Conservation (phyloP, 768 basidiomycete genomes). For the Suillus subaureus region DNA sequence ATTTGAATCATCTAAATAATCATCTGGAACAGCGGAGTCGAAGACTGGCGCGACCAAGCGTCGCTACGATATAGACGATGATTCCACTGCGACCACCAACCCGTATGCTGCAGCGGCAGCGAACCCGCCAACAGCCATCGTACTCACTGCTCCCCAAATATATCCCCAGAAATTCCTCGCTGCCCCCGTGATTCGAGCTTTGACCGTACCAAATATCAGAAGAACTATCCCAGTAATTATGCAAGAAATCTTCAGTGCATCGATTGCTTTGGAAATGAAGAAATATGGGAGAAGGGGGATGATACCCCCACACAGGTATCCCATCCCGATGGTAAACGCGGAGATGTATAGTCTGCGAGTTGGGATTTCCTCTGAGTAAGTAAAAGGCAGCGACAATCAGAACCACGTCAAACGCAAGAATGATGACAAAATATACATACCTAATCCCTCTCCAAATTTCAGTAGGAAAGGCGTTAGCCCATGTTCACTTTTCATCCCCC, state of each 20-base stretch:
- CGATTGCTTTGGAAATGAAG: constrained; percentile 72
- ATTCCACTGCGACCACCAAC: constrained; percentile 55
- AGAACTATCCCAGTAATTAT: constrained; percentile 84
- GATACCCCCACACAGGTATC: constrained; percentile 90
- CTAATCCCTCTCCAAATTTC: constrained; percentile 93
- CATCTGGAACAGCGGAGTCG: too few species aligned
- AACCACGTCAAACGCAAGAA: neutral
- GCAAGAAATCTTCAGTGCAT: constrained; percentile 72
- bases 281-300: constrained; percentile 95
- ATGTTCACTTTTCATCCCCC: constrained; percentile 74
- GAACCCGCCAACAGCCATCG: constrained; percentile 84
- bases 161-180: constrained; percentile 68
- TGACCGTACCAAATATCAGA: constrained; percentile 88
- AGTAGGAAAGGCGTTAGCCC: constrained; percentile 93
- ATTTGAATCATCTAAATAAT: too few species aligned
- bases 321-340: constrained; percentile 93
- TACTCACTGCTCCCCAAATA: constrained; percentile 85
- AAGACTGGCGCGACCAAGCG: too few species aligned
- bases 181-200: constrained; percentile 86
- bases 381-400: neutral
- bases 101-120: constrained; percentile 80
- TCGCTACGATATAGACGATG: constrained; percentile 7
- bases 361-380: constrained; percentile 79
- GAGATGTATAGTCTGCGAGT: constrained; percentile 82
- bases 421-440: constrained; percentile 43